Evolutionary conservation across 2,329 filamentous ascomycete species (phyloP).

Genomic region (Colletotrichum sp.): DNA sequence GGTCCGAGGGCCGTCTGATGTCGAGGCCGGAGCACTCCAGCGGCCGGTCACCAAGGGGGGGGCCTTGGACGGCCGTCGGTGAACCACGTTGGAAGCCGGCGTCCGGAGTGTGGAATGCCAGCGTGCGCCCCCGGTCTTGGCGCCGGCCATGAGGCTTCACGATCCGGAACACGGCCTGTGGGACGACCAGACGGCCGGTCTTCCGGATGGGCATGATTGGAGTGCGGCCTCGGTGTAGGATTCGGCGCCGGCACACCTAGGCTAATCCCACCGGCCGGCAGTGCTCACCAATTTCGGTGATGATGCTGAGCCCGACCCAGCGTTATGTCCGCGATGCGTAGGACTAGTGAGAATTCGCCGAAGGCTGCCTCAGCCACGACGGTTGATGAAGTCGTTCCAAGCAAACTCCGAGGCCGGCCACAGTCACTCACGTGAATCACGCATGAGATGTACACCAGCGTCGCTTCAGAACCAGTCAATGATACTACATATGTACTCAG

Average conservation of each 20-base stretch:
- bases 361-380: background rate
- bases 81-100: background rate
- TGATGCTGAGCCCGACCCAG: background rate
- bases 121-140: background rate
- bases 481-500: background rate
- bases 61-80: background rate
- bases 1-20: background rate
- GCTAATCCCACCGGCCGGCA: background rate
- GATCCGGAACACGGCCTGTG: background rate
- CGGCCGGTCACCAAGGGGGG: background rate
- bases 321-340: background rate
- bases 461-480: background rate
- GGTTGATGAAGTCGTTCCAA: background rate
- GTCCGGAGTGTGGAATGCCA: background rate
- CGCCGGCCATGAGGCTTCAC: background rate
- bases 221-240: background rate
- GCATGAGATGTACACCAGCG: background rate
- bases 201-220: background rate
- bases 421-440: background rate
- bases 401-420: background rate
- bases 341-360: background rate
- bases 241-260: background rate
- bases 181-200: background rate
- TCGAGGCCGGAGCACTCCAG: background rate
- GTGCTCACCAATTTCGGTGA: background rate